phyloP scores from a whole-genome alignment of 1,284 basidiomycete species.

The Chalciporus piperatoides region DNA sequence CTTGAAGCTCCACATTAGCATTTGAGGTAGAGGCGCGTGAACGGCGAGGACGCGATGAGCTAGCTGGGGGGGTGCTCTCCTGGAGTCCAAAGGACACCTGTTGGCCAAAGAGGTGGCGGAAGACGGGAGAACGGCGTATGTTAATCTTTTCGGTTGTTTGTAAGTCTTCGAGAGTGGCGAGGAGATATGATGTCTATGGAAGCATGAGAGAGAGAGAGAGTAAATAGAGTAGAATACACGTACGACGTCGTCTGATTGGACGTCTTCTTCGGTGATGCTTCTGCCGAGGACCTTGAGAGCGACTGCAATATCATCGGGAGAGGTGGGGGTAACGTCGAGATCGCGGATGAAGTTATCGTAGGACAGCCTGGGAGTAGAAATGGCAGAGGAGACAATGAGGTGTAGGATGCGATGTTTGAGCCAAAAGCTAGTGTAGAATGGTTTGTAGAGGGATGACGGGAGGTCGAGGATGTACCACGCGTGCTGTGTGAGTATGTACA shows the following conservation, averaged over 20 bases:
- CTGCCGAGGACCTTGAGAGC: constrained; percentile 33
- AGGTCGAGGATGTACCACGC: constrained; percentile 63
- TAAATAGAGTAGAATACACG: constrained; percentile 15
- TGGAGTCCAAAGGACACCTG: constrained; percentile 24
- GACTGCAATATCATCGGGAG: constrained; percentile 21
- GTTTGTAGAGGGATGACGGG: constrained; percentile 43
- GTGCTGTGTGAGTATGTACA: constrained; percentile 40
- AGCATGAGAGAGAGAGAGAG: constrained; percentile 4
- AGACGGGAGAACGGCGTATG: constrained; percentile 36
- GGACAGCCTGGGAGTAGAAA: constrained; percentile 34
- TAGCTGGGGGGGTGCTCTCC: constrained; percentile 11
- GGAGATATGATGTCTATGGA: constrained; percentile 38
- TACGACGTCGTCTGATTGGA: constrained; percentile 44
- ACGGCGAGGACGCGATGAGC: constrained; percentile 17
- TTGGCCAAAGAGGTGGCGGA: constrained; percentile 28
- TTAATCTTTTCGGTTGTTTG: constrained; percentile 28
- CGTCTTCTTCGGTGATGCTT: constrained; percentile 35
- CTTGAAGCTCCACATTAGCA: constrained; percentile 32
- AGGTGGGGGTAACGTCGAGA: constrained; percentile 31
- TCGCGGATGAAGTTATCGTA: constrained; percentile 38
- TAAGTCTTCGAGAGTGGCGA: constrained; percentile 36
- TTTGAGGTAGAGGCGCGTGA: constrained; percentile 11
- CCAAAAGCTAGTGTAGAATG: constrained; percentile 45
- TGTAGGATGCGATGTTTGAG: constrained; percentile 47
- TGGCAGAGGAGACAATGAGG: constrained; percentile 37